Conservation (phyloP, 495 filamentous ascomycete genomes). For the Trichoderma orchidacearum region DNA sequence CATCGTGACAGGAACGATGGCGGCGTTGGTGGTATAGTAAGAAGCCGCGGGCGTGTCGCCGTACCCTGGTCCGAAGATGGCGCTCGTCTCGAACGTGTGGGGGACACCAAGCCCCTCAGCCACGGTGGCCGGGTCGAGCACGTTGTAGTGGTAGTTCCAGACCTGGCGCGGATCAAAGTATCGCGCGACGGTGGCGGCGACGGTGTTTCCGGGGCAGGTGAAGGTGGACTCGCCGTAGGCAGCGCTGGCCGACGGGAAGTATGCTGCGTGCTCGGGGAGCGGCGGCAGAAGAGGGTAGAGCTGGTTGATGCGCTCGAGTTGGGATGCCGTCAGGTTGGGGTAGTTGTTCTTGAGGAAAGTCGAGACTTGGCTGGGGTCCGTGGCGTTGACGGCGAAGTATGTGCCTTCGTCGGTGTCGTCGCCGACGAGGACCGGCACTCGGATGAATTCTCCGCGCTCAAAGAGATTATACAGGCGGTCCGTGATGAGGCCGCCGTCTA, state of each 20-base stretch:
- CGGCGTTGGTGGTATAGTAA: constrained; percentile 22
- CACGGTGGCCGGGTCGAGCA: constrained; percentile 10
- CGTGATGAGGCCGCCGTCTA: constrained; percentile 45
- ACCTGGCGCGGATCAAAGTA: constrained; percentile 10
- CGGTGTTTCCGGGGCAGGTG: constrained; percentile 37
- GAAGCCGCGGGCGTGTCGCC: constrained; percentile 9
- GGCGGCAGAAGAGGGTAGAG: constrained; percentile 12
- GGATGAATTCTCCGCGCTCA: constrained; percentile 44
- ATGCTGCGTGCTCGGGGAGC: constrained; percentile 15
- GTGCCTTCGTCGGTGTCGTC: constrained; percentile 56
- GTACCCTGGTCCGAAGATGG: constrained; percentile 29
- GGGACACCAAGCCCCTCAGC: constrained; percentile 15
- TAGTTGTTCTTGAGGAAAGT: constrained; percentile 34
- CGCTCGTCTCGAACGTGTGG: constrained; percentile 24
- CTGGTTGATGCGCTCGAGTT: constrained; percentile 26
- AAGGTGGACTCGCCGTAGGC: constrained; percentile 52
- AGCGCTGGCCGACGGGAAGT: constrained; percentile 29
- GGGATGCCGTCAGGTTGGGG: constrained; percentile 27
- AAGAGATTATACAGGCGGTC: constrained; percentile 49
- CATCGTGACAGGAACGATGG: constrained; percentile 21
- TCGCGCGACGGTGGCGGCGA: constrained; percentile 13
- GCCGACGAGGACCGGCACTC: constrained; percentile 57
- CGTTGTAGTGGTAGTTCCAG: constrained; percentile 18
- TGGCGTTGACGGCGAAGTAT: constrained; percentile 32
- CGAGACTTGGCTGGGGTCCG: constrained; percentile 26